Base-by-base conservation (phyloP, 345 rosid genomes). In the Brassica cretica region DNA sequence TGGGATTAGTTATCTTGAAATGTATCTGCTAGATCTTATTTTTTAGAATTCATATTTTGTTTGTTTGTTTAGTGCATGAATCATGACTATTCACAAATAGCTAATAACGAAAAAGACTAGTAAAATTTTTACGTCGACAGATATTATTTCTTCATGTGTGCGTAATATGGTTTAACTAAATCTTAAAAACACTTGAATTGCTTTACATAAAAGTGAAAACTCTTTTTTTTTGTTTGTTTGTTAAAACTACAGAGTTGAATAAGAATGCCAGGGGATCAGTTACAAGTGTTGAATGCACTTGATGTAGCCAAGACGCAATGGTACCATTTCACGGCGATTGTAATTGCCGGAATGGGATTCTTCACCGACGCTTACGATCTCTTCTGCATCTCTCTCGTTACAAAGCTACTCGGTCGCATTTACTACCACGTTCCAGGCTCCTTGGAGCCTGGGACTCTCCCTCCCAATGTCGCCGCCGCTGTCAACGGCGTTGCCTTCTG, bases 281-380 rank as follows among this genome's bases (percentile, higher is more conserved):
- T 89, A 21, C 76, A 87, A 49, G 96, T 81, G 49, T 41, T 41
- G 49, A 41, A 41, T 41, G 49, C 49, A 41, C 49, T 41, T 41
- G 49, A 41, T 41, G 49, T 41, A 41, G 49, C 49, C 49, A 41
- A 41, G 49, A 41, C 49, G 5, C 49, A 41, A 41, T 41, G 80
- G 80, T 81, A 81, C 62, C 84, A 81, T 76, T 81, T 81, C 71
- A 81, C 74, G 8, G 85, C 85, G 0, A 79, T 79, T 35, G 16
- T 85, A 11, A 72, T 83, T 25, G 82, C 84, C 5, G 86, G 88
- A 14, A 85, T 83, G 86, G 86, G 86, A 25, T 83, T 83, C 15
- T 83, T 81, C 78, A 85, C 85, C 0, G 86, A 79, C 2, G 85
- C 86, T 1, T 79, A 83, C 30, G 88, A 83, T 79, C 83, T 84